Conservation (phyloP, 2,329 filamentous ascomycete genomes). For the Diaporthe citriasiana region DNA sequence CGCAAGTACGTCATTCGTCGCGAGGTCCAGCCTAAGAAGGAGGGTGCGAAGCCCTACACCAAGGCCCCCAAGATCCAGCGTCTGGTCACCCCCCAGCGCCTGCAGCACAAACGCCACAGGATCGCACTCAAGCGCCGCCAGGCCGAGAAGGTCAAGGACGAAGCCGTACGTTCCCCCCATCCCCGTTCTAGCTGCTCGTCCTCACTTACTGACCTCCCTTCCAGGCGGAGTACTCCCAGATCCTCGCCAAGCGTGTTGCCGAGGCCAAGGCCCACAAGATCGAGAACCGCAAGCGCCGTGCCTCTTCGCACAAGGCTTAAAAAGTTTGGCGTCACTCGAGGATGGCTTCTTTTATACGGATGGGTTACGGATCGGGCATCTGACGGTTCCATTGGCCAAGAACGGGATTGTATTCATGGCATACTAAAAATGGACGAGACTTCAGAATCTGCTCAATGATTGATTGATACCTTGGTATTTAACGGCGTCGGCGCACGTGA, state of each 20-base stretch:
- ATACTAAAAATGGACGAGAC: conserved; percentile 46
- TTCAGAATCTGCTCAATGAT: conserved; percentile 43
- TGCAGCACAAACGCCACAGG: conserved; percentile 99
- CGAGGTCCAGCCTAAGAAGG: conserved; percentile 96
- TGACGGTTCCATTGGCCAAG: conserved; percentile 40
- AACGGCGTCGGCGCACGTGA: conserved; percentile 42
- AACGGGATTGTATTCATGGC: conserved; percentile 48
- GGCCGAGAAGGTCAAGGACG: conserved; percentile 97
- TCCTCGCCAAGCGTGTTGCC: conserved; percentile 96
- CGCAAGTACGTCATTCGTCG: conserved; percentile 99
- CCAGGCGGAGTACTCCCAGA: conserved; percentile 95
- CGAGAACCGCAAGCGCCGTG: conserved; percentile 96
- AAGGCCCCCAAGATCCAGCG: conserved; percentile 99
- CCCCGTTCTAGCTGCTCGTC: not conserved
- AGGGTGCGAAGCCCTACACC: conserved; percentile 98
- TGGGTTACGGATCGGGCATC: conserved; percentile 43
- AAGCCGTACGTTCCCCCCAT: conserved; percentile 80
- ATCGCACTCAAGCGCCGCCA: conserved; percentile 98
- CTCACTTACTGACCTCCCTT: conserved; percentile 52
- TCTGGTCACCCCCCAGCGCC: conserved; percentile 98
- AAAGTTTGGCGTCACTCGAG: conserved; percentile 55
- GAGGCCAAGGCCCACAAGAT: conserved; percentile 96
- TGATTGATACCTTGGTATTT: conserved; percentile 43
- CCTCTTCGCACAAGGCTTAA: conserved; percentile 90
- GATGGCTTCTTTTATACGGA: conserved; percentile 56